phyloP scores from a whole-genome alignment of 805 yeast genomes.

The Ogataea allantospora region DNA sequence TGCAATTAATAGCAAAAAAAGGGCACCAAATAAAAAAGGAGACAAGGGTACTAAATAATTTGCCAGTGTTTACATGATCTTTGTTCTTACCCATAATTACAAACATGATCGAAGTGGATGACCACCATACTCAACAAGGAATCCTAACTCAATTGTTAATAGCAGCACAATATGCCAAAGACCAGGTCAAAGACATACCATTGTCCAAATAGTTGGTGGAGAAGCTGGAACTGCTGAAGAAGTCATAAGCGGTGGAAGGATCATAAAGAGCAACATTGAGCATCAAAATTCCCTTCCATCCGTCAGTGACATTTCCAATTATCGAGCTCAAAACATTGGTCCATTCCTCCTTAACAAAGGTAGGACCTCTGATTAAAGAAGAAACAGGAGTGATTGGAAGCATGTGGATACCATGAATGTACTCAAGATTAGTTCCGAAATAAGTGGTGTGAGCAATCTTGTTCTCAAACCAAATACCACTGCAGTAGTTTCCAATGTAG shows the following conservation, averaged over 20 bases:
- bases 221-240: conserved; percentile 60
- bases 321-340: conserved; percentile 46
- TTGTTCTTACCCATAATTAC: not conserved
- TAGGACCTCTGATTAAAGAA: conserved; percentile 54
- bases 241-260: conserved; percentile 60
- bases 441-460: conserved; percentile 66
- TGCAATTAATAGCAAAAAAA: not conserved
- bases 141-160: conserved; percentile 19
- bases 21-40: not conserved
- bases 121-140: not conserved
- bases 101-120: too few relatives aligned
- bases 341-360: conserved; percentile 68
- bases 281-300: conserved; percentile 76
- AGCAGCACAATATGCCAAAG: conserved; percentile 69
- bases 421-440: conserved; percentile 55
- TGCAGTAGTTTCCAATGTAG: conserved; percentile 51
- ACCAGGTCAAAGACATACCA: conserved; percentile 89
- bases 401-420: conserved; percentile 77
- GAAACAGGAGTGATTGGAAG: conserved; percentile 65
- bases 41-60: not conserved
- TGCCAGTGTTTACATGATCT: too few relatives aligned
- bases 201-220: conserved; percentile 58
- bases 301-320: conserved; percentile 55
- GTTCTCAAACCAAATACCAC: conserved; percentile 66
- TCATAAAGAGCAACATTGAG: conserved; percentile 73